Evolutionary conservation across 768 basidiomycete species (phyloP).

Genomic region (Favolaschia claudopus): DNA sequence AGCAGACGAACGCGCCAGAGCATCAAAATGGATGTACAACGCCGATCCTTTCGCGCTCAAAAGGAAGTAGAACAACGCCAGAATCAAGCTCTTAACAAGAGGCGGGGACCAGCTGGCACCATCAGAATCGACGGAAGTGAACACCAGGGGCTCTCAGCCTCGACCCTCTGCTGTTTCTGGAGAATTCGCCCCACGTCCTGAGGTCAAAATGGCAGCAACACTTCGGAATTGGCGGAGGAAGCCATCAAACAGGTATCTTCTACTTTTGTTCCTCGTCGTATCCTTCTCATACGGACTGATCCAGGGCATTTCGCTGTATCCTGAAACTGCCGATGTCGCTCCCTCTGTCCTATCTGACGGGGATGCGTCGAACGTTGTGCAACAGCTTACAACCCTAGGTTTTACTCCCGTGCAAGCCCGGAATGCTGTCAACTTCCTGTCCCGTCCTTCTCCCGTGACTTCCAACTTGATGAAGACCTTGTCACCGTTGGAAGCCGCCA

Average conservation of each 20-base stretch:
- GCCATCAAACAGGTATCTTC: slow-evolving; percentile 73
- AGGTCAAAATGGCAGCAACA: slow-evolving; percentile 83
- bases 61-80: slow-evolving; percentile 74
- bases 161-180: slow-evolving; percentile 32
- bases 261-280: neutral
- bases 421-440: slow-evolving; percentile 63
- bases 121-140: slow-evolving; percentile 5
- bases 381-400: slow-evolving; percentile 69
- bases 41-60: slow-evolving; percentile 85
- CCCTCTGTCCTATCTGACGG: slow-evolving; percentile 50
- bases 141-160: slow-evolving; percentile 28
- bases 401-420: slow-evolving; percentile 66
- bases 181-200: slow-evolving; percentile 61
- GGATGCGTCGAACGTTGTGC: slow-evolving; percentile 48
- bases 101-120: slow-evolving; percentile 37
- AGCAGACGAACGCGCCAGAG: slow-evolving; percentile 71
- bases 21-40: slow-evolving; percentile 90
- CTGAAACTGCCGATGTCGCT: slow-evolving; percentile 49
- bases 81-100: slow-evolving; percentile 54
- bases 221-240: slow-evolving; percentile 82
- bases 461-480: slow-evolving; percentile 66
- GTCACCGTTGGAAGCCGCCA: slow-evolving; percentile 76
- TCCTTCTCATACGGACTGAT: slow-evolving; percentile 14
- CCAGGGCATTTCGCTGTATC: slow-evolving; percentile 61
- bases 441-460: slow-evolving; percentile 62